Evolutionary conservation across 2,329 filamentous ascomycete genomes (phyloP), one percentile per base, ranked within the genome.

Genomic region (Fusarium palustre): DNA sequence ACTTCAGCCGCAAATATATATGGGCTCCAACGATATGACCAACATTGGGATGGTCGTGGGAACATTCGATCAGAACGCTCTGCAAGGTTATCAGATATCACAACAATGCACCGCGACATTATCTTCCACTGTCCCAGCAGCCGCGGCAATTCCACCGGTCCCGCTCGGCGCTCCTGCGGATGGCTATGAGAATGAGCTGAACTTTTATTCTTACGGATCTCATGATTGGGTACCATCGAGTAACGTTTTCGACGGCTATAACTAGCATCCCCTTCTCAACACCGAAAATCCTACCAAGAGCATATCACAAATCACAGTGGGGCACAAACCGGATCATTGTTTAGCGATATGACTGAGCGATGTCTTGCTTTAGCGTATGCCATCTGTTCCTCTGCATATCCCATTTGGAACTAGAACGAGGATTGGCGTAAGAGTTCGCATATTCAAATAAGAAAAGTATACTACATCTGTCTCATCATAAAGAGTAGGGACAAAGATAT

Each of bases 121-220:
- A 11, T 24, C 45, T 36, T 41, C 34, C 34, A 33, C 49, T n/a
- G 66, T 66, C 15, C 22, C 68, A 38, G 56, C 55, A 33, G 33
- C 45, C 18, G 42, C 52, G 4, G 38, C 28, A 5, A 42, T 61
- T 15, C 42, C 58, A 22, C 46, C 55, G 8, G 68, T 38, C 5
- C 39, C 64, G 12, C 61, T 69, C 22, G 66, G 74, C 4, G 77
- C 79, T n/a, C 71, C 76, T 10, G 79, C 79, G 43, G 84, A 85
- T 57, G 83, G 83, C 3, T 86, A 81, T 61, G 81, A 84, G 64
- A 77, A 74, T 11, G 84, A 85, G 71, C 70, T 86, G 53, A 81
- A 82, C 63, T 79, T 78, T 47, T 82, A 82, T 56, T 78, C 84
- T 25, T 76, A 82, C 39, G 83, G 82, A 3, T 73, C 78, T 2